Evolutionary conservation across 805 yeast species (phyloP), one percentile per base, ranked within the genome.

Genomic region (Kodamaea restingae): DNA sequence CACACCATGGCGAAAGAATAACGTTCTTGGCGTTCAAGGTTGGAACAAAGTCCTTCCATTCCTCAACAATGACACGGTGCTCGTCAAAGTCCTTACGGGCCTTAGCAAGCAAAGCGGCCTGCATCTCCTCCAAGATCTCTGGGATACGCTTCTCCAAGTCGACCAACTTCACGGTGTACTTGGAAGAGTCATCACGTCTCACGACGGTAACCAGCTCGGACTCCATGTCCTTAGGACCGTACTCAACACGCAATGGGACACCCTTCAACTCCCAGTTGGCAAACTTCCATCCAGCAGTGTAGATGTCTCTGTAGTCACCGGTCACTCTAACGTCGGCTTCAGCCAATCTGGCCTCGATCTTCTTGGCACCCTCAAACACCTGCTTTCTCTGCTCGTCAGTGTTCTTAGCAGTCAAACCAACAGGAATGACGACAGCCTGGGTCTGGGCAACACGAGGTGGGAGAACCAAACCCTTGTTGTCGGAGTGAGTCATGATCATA

Each of bases 231-330:
- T 85, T 87, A 55, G 99, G 99, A 52, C 99, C 99, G 56, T 86
- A 77, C 73, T 93, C 99, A 35, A 93, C 59, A 65, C 98, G 84
- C 48, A 93, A 70, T 49, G 98, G 98, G 39, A 82, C 74, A 76
- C 99, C 99, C 73, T 84, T 88, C 61, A 93, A 79, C 71, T 93
- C 99, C 76, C 95, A 84, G 61, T 93, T 95, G 42, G 97, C 83
- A 67, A 91, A 93, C 70, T 93, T 93, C 98, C 97, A 93, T 48
- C 98, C 98, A 49, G 98, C 95, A 39, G 96, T 83, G 71, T 93
- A 91, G 71, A 82, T 87, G 52, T 83, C 95, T 66, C 97, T 81
- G 75, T 80, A 84, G 66, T 93, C 99, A 54, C 91, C 83, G 41
- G 74, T 69, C 18, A 78, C 88, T 64, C 96, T 81, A 44, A 93